Evolutionary conservation across 495 filamentous ascomycete species (phyloP), one percentile per base, ranked within the genome.

Genomic region (Tuber microsphaerosporum): DNA sequence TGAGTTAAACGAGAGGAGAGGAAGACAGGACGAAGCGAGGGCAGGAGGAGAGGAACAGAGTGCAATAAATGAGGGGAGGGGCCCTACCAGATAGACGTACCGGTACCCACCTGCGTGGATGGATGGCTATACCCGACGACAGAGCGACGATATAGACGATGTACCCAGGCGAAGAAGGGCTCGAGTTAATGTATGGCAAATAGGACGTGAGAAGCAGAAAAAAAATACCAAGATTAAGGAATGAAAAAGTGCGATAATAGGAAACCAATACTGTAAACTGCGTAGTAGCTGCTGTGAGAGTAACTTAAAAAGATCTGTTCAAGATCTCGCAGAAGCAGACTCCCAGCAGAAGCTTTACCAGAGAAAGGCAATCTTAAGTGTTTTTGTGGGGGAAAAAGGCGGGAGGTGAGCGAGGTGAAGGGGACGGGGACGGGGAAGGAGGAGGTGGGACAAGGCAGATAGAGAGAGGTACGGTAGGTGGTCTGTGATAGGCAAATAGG

Each of bases 51-150:
- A 34, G 26, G 26, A 65, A 31, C 14, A 7, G 56, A 65, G 56
- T 34, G 56, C 56, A 65, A 65, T 31, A 65, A 65, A 65, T 65
- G 56, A 65, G 56, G 56, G 56, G 56, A 34, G 31, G 56, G 56
- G 56, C 4, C 56, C 44, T 12, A n/a, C n/a, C 31, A 61, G 56
- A 26, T 31, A 14, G 56, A 65, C 26, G 56, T 34, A 65, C 26
- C 26, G 26, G 31, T 31, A 31, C 56, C 56, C 26, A 14, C 56
- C 14, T 19, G 26, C 34, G 56, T 12, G 56, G 26, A 65, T 65
- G 31, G 56, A 65, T 65, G 56, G 56, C 26, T 34, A 34, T 65
- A 26, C 56, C 31, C 31, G 26, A 34, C 56, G 56, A 65, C 56
- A 34, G 26, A 34, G 56, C 31, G 56, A 65, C 14, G 56, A 65